phyloP scores from a whole-genome alignment of 345 rosid species.

The Streptanthus diversifolius region DNA sequence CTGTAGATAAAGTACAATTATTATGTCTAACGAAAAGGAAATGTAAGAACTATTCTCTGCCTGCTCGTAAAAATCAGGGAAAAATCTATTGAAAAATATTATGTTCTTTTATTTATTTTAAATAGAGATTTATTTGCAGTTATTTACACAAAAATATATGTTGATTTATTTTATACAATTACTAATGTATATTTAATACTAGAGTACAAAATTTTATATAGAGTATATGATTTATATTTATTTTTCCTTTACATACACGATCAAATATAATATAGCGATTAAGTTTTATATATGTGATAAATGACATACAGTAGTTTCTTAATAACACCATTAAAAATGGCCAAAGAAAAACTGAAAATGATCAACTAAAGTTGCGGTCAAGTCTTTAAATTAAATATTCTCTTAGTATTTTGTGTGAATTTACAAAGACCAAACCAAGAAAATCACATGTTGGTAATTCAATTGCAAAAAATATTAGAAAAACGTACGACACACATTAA shows the following conservation, averaged over 20 bases:
- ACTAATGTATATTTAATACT: neutral
- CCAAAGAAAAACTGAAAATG: neutral
- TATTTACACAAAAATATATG: neutral
- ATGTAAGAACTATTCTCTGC: neutral
- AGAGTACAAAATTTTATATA: neutral
- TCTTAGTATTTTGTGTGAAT: neutral
- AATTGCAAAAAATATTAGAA: neutral
- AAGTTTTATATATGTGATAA: neutral
- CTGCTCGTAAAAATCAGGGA: neutral
- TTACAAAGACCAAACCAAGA: slow-evolving; percentile 15
- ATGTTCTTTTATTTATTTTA: neutral
- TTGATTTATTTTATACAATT: neutral
- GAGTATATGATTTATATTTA: neutral
- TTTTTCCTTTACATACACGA: neutral
- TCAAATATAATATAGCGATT: neutral
- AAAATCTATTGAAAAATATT: neutral
- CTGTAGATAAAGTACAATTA: slow-evolving; percentile 5
- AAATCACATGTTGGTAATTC: slow-evolving; percentile 15
- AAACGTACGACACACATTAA: slow-evolving; percentile 1
- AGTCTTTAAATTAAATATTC: neutral
- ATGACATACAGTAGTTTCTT: neutral
- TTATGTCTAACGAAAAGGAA: neutral
- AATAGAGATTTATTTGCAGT: neutral
- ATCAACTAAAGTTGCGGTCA: slow-evolving; percentile 18
- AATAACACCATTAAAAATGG: neutral